Evolutionary conservation across 148 eudicot species (phyloP), one percentile per base, ranked within the genome.

Genomic region (Amaranthus hypochondriacus): DNA sequence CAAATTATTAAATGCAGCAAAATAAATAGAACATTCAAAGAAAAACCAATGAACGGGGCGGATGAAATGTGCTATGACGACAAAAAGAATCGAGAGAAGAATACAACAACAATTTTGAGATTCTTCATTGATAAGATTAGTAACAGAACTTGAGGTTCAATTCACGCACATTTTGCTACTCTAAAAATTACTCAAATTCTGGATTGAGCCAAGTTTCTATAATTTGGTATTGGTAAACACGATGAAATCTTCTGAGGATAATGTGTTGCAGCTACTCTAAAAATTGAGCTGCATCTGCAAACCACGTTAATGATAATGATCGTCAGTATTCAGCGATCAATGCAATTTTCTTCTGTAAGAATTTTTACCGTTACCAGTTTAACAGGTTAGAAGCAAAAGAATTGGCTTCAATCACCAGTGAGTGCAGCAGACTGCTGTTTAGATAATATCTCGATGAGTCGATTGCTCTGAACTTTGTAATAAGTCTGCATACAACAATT

Each of bases 211-310:
- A 1, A 52, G 43, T 47, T 68, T 54, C 18, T 68, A 52, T 68
- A 54, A 48, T 10, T 70, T 48, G 75, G 56, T 15, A 46, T 54
- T 47, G 28, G 57, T 28, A 75, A 11, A 9, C 0, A 6, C 15
- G 10, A 7, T 48, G 5, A 14, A 65, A 62, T 13, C 55, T 18
- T 53, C 6, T 48, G 11, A 28, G 7, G 71, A 14, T 42, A 53
- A 56, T 50, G 43, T 52, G 61, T 55, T 44, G 73, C 79, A 76
- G 83, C 77, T 72, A 46, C 77, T 72, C 50, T 73, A 59, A 80
- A 79, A 80, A 62, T 5, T 48, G 73, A 80, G 80, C 77, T 81
- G 83, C 77, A 5, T 61, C 76, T 48, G n/a, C 8, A 14, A 42
- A 6, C 18, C 61, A 70, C 43, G 61, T 53, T 48, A 58, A 74